Evolutionary conservation across 2,329 filamentous ascomycete species (phyloP).

Genomic region (Aspergillus arachidicola): DNA sequence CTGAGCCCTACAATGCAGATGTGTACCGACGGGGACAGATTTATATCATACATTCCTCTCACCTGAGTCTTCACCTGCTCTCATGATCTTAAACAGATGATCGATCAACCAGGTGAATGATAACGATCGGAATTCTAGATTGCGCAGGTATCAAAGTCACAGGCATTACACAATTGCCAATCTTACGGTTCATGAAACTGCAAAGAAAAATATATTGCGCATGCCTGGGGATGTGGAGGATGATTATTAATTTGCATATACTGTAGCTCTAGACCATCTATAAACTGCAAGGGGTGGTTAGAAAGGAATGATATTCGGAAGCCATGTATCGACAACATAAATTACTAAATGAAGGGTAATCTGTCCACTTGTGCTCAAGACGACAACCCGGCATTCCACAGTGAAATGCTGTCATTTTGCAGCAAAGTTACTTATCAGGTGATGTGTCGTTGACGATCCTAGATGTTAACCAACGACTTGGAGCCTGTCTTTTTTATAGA

Average conservation of each 20-base stretch:
- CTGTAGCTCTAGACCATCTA: background rate
- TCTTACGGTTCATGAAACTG: background rate
- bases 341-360: background rate
- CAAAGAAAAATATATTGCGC: background rate
- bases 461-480: background rate
- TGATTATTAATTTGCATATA: background rate
- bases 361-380: background rate
- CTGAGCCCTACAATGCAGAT: background rate
- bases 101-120: background rate
- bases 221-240: background rate
- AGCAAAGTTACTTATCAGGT: background rate
- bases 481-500: background rate
- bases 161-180: background rate
- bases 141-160: background rate
- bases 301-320: background rate
- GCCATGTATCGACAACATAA: background rate
- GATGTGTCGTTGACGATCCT: background rate
- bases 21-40: background rate
- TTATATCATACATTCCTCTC: background rate
- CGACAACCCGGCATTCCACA: background rate
- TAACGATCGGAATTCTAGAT: background rate
- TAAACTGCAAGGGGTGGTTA: background rate
- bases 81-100: constrained; percentile 1
- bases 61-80: background rate
- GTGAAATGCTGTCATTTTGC: background rate